Evolutionary conservation across 108 stramenopile species (phyloP).

Genomic region (Phaeodactylum tricornutum): DNA sequence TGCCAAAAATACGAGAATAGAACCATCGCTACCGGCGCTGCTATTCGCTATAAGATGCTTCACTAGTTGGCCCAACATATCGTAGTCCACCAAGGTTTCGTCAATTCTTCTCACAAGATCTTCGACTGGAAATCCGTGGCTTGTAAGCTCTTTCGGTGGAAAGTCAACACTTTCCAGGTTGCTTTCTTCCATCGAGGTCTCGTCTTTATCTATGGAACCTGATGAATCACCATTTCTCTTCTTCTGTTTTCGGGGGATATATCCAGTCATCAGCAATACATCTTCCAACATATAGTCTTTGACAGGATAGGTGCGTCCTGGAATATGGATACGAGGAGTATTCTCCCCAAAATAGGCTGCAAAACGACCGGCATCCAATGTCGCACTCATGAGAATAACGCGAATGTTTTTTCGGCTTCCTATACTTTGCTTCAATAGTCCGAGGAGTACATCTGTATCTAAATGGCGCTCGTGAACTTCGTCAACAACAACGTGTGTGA

Average conservation of each 20-base stretch:
- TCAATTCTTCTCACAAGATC: slow-evolving; percentile 64
- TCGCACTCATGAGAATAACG: slow-evolving; percentile 87
- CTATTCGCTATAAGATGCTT: slow-evolving; percentile 33
- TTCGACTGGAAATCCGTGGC: slow-evolving; percentile 29
- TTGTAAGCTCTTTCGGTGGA: neutral
- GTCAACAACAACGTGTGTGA: slow-evolving; percentile 92
- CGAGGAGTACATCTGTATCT: slow-evolving; percentile 72
- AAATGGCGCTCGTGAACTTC: slow-evolving; percentile 94
- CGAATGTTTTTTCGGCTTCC: slow-evolving; percentile 25
- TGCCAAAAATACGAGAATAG: slow-evolving; percentile 86
- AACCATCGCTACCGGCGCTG: slow-evolving; percentile 43
- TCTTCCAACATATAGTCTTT: slow-evolving; percentile 83
- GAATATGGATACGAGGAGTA: slow-evolving; percentile 84
- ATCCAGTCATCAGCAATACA: slow-evolving; percentile 63
- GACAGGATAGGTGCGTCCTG: slow-evolving; percentile 92
- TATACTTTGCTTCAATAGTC: slow-evolving; percentile 33
- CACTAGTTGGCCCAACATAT: slow-evolving; percentile 51
- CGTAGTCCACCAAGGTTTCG: slow-evolving; percentile 55
- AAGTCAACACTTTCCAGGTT: neutral
- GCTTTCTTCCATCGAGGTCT: slow-evolving; percentile 24
- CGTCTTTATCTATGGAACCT: slow-evolving; percentile 30
- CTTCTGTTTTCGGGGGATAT: slow-evolving; percentile 66
- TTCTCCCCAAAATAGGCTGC: slow-evolving; percentile 62
- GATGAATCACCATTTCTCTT: slow-evolving; percentile 3
- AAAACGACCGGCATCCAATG: slow-evolving; percentile 88